Base-by-base conservation (phyloP, 1,139 yeast species). In the Taphrina betulina region DNA sequence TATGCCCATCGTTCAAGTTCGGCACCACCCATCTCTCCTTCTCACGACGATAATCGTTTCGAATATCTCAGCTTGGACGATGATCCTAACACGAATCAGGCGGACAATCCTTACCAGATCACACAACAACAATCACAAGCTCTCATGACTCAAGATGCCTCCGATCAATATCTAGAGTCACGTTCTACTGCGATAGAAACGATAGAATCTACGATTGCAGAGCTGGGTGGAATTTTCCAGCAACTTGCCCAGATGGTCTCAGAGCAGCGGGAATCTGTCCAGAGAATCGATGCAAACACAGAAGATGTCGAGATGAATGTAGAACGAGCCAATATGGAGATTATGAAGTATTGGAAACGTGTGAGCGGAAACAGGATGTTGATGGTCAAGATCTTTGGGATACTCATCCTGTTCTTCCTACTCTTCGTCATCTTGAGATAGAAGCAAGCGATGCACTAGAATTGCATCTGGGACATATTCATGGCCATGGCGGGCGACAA, bases 211-310 rank as follows among this genome's bases (percentile, higher is more conserved):
- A 92, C 98, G 0, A 92, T 92, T 60, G 94, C 90, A 66, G 98
- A 92, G 70, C 95, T 92, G 42, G 99, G 99, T 28, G 86, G 87
- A 57, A 77, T 92, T 62, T 92, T 94, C 72, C 94, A 87, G 64
- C 98, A 92, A 70, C 76, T 92, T 65, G 96, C 97, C 2, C 85
- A 95, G 1, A 90, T 92, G 97, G 96, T 92, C 10, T 90, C 88
- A 60, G 98, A 94, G 69, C 99, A 92, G 71, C 94, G 97, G 41
- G 98, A 92, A 66, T 86, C 85, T 24, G 92, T 92, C 58, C 98
- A 92, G 69, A 60, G 66, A 66, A 92, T 92, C 62, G 98, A 94
- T 70, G 89, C 84, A 58, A 90, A 92, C 67, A 95, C 95, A 3
- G 96, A 90, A 64, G 97, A 94, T 66, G 88, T 92, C 53, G 82